phyloP scores from a whole-genome alignment of 1,284 basidiomycete species.

The Ceratobasidium sp. region DNA sequence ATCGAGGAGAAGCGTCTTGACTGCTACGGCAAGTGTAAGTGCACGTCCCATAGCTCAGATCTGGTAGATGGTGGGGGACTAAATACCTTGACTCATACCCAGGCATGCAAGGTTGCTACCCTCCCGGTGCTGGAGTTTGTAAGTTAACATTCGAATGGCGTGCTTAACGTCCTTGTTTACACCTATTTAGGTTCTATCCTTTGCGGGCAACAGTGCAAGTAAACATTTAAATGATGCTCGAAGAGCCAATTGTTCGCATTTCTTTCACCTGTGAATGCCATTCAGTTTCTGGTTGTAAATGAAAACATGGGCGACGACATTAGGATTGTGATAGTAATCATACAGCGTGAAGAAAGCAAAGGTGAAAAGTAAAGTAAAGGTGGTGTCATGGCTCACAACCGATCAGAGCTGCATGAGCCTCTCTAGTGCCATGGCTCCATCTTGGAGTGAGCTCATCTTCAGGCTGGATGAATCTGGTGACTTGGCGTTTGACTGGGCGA shows the following conservation, averaged over 20 bases:
- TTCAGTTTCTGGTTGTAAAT: neutral
- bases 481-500: slow-evolving; percentile 49
- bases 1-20: neutral
- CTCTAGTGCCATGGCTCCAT: slow-evolving; percentile 29
- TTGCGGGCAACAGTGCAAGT: slow-evolving; percentile 24
- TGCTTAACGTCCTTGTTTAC: neutral
- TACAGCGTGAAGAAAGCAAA: slow-evolving; percentile 17
- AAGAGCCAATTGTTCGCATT: neutral
- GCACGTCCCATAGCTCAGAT: neutral
- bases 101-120: slow-evolving; percentile 35
- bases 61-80: neutral
- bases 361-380: neutral
- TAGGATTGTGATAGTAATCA: neutral
- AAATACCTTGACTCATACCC: neutral
- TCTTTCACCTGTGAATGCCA: neutral
- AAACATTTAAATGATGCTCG: neutral
- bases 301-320: neutral
- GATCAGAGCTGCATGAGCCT: slow-evolving; percentile 9
- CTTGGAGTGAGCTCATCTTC: slow-evolving; percentile 6
- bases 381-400: neutral
- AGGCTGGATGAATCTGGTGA: neutral
- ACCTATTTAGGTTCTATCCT: neutral
- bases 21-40: slow-evolving; percentile 33
- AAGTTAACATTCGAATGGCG: slow-evolving; percentile 14
- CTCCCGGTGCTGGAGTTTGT: slow-evolving; percentile 4